Percentiles rank a stretch among this genome's conserved stretches.
These are phyloP conservation scores for Whalleya microplaca DNA, from an alignment of 2,329 filamentous ascomycete species.

Conservation along the genomic window DNA sequence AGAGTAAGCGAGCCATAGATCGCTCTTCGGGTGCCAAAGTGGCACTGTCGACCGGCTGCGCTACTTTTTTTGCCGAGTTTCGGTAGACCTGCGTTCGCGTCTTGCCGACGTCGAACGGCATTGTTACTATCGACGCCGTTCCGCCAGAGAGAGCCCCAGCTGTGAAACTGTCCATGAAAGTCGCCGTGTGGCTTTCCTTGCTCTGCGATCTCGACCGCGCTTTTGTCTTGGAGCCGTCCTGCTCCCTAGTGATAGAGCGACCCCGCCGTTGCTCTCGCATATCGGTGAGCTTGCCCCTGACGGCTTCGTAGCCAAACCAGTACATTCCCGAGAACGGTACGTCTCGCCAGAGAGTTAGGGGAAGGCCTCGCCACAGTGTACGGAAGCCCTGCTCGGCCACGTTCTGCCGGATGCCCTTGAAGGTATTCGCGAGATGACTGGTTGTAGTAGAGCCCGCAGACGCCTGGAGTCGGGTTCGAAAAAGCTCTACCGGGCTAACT, in stretches of 20 bases:
- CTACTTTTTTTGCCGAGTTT: conserved; percentile 48
- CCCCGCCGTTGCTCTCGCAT: conserved; percentile 60
- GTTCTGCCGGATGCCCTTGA: conserved; percentile 78
- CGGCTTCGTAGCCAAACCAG: conserved; percentile 96
- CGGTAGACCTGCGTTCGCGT: conserved; percentile 86
- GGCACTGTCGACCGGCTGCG: conserved; percentile 31
- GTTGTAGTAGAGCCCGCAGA: conserved; percentile 61
- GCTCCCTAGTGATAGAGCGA: conserved; percentile 43
- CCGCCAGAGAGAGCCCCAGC: conserved; percentile 84
- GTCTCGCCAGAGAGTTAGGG: conserved; percentile 91
- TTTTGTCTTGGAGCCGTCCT: conserved; percentile 41
- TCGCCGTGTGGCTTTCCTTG: conserved; percentile 72
- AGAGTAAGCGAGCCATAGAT: conserved; percentile 81
- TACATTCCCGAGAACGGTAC: conserved; percentile 97
- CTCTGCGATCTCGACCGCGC: conserved; percentile 62
- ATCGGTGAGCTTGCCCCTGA: conserved; percentile 73
- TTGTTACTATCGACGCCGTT: conserved; percentile 85
- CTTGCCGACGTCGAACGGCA: conserved; percentile 97
- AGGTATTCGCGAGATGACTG: conserved; percentile 77
- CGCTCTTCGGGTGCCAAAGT: conserved; percentile 71
- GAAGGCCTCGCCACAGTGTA: conserved; percentile 88
- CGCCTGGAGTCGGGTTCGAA: conserved; percentile 89
- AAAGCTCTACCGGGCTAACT: conserved; percentile 91
- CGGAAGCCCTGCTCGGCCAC: conserved; percentile 75
- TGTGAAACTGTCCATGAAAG: conserved; percentile 86